Base-by-base conservation (phyloP, 163 green algal genomes). In the Coccomyxa subellipsoidea region DNA sequence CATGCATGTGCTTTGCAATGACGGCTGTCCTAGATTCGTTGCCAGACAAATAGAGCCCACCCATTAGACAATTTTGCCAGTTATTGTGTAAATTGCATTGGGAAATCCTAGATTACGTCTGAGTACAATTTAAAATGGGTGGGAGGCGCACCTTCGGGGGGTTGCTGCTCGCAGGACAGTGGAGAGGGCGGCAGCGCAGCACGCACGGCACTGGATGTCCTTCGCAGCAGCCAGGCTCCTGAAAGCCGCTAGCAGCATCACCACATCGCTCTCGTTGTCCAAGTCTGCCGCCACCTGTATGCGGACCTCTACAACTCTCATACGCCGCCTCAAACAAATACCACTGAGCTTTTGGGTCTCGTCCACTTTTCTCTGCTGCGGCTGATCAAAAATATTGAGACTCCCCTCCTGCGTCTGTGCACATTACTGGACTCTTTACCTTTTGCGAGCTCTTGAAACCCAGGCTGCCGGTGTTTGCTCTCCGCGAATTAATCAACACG, bases 271-370 rank as follows among this genome's bases (percentile, higher is more conserved):
- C 38, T 95, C 92, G 21, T 87, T 89, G 32, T 92, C 88, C 54
- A 94, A 78, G 35, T 94, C 88, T 31, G 81, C 69, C 29, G 90
- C 85, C 31, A 95, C 81, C 90, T 93, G n/a, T 23, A n/a, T 73
- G 66, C 66, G n/a, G 18, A 34, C 66, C 12, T 18, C 12, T 66
- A 18, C 47, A 12, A 18, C 47, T 12, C 47, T 66, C 66, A 27
- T 34, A 3, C 32, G 1, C 31, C 31, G 18, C 66, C 27, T 23
- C 4, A 35, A 35, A 0, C 18, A 27, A 34, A 27, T 23, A 18
- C 66, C 31, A 35, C 1, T 12, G 0, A 34, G 2, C 18, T 10
- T 73, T 27, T 8, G 1, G 10, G 8, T 4, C 1, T 1, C 18
- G 27, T 12, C 47, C 12, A 66, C 12, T 66, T 12, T 12, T 18